Evolutionary conservation across 768 basidiomycete genomes (phyloP), one percentile per base, ranked within the genome.

Genomic region (Mycena galopus): DNA sequence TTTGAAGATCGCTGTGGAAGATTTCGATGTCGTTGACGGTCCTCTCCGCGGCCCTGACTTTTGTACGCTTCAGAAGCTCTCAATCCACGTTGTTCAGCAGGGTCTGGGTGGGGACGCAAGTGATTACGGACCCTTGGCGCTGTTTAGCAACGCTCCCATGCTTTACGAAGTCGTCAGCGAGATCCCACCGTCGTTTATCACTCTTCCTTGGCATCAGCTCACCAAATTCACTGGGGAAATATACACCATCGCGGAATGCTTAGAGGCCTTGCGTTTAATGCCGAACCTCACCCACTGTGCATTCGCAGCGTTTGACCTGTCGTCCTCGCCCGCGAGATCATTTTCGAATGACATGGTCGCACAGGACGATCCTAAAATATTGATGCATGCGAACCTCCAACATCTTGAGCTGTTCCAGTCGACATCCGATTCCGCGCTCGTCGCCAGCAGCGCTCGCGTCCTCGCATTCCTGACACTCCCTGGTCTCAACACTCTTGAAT

Each of bases 231-330:
- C 29, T 21, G 61, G 61, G 29, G 44, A 63, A 4, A 12, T n/a
- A n/a, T 63, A 55, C 51, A 65, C 51, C 29, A 5, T 35, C 2
- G 50, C 33, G 5, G 25, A 11, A 27, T 65, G 64, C 19, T 21
- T 65, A 35, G 32, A 65, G 14, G 64, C 64, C 10, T 39, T 65
- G 35, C 9, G 23, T 37, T 35, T 35, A 3, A 65, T 65, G 61
- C 29, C 44, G 10, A 62, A 50, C 17, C 21, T 62, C 27, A 16
- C n/a, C 11, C 19, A 62, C 23, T 50, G 61, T n/a, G 44, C 44
- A 19, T 62, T 62, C 27, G 50, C 60, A 44, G 29, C 27, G 19
- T n/a, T 47, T 47, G 19, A 23, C n/a, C 1, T 14, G 3, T 51
- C 50, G n/a, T 19, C 50, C 23, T 25, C 50, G 5, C 19, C 25